A percentile compares a stretch with the other conserved stretches of the same genome.
These are phyloP conservation scores for Trichoderma atroviride DNA, from an alignment of 2,329 filamentous ascomycete species.

Conservation along the genomic window DNA sequence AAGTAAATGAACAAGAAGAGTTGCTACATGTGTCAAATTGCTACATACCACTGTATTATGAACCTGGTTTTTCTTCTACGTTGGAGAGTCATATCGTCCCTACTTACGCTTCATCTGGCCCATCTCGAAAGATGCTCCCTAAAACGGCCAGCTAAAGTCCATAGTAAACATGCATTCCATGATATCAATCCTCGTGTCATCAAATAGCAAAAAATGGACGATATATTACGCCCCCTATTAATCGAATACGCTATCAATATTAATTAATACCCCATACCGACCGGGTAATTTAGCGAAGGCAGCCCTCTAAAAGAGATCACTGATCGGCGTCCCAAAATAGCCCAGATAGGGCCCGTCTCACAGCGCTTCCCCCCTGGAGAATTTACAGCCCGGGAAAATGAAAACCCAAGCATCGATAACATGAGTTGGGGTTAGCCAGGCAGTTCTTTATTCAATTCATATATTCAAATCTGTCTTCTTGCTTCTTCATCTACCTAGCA, in stretches of 20 bases:
- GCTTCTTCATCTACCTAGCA: not conserved
- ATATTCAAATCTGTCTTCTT: no score
- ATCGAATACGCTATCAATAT: not conserved
- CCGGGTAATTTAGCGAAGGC: not conserved
- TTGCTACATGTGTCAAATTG: no score
- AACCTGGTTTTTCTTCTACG: no score
- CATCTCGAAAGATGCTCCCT: not conserved
- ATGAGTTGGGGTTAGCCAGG: not conserved
- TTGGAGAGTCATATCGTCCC: no score
- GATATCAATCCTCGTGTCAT: not conserved
- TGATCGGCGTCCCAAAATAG: constrained; percentile 6
- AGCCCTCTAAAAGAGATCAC: constrained; percentile 6
- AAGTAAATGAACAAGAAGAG: not conserved
- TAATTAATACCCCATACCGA: not conserved
- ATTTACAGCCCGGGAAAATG: not conserved
- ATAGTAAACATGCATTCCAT: not conserved
- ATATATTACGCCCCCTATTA: not conserved
- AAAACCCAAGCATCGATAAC: not conserved
- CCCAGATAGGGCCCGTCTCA: not conserved
- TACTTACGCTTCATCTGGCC: no score
- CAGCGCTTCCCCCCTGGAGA: not conserved
- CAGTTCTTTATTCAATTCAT: not conserved
- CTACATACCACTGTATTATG: no score
- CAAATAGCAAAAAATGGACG: not conserved
- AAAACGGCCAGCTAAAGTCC: not conserved